Evolutionary conservation across 805 yeast species (phyloP).

Genomic region (Jamesozyma lodderae): DNA sequence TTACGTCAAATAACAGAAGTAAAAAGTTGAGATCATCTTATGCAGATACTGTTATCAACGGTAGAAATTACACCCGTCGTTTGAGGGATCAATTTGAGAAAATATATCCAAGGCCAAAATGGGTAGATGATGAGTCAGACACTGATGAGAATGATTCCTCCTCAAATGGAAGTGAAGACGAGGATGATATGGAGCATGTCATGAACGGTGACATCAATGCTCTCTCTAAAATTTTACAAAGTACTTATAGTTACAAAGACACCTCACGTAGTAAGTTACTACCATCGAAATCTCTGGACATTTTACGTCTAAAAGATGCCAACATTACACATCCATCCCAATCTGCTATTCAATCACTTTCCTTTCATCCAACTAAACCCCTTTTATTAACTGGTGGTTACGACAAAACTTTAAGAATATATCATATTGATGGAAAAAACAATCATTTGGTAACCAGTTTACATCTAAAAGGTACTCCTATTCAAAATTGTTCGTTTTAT

Average conservation of each 20-base stretch:
- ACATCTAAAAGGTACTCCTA: constrained; percentile 69
- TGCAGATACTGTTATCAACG: constrained; percentile 44
- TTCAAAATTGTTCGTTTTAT: constrained; percentile 51
- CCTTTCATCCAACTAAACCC: constrained; percentile 75
- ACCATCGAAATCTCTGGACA: constrained; percentile 62
- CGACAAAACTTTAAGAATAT: constrained; percentile 78
- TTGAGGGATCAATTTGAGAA: constrained; percentile 63
- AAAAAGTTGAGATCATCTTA: constrained; percentile 62
- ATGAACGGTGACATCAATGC: constrained; percentile 36
- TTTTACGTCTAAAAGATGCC: constrained; percentile 81
- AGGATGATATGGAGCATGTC: constrained; percentile 23
- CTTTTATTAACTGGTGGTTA: constrained; percentile 84
- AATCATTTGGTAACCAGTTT: constrained; percentile 78
- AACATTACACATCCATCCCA: constrained; percentile 58
- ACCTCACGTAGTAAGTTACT: constrained; percentile 43
- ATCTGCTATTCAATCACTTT: constrained; percentile 75
- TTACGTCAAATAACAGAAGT: constrained; percentile 48
- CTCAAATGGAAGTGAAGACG: constrained; percentile 24
- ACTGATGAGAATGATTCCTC: constrained; percentile 24
- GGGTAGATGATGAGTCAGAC: constrained; percentile 45
- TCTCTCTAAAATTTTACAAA: constrained; percentile 31
- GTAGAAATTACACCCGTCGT: constrained; percentile 52
- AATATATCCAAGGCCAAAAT: constrained; percentile 74
- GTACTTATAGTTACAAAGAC: constrained; percentile 35
- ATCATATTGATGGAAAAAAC: constrained; percentile 79